A percentile compares a stretch with the other conserved stretches of the same genome.
Conservation (phyloP, 2,329 filamentous ascomycete genomes). For the Aspergillus ochraceoroseus region DNA sequence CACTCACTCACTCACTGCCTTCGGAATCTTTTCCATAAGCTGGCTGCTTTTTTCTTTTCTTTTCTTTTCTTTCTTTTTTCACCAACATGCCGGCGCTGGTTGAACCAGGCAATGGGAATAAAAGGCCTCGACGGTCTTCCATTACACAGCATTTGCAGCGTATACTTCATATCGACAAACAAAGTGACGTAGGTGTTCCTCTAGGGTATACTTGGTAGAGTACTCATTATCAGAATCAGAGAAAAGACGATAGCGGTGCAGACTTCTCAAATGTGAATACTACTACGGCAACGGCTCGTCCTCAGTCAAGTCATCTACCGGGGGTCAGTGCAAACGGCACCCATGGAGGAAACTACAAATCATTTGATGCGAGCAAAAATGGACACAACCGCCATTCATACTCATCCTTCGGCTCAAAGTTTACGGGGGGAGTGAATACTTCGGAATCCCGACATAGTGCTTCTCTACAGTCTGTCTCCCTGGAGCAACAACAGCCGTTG, state of each 20-base stretch:
- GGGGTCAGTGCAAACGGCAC: neutral
- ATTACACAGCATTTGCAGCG: slow-evolving; percentile 24
- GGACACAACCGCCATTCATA: slow-evolving; percentile 1
- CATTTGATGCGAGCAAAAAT: slow-evolving; percentile 1
- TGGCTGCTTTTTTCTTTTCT: too few species aligned
- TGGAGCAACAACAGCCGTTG: slow-evolving; percentile 4
- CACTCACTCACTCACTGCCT: too few species aligned
- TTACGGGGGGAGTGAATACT: slow-evolving; percentile 1
- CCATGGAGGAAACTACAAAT: neutral
- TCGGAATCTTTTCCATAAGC: neutral
- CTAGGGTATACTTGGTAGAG: neutral
- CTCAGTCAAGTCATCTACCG: neutral
- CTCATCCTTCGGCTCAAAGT: slow-evolving; percentile 2
- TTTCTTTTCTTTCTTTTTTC: neutral
- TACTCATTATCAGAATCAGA: slow-evolving; percentile 9
- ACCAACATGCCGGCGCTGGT: slow-evolving; percentile 12
- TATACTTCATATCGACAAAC: slow-evolving; percentile 19
- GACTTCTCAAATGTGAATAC: slow-evolving; percentile 1
- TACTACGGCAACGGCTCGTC: neutral
- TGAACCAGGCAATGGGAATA: slow-evolving; percentile 8
- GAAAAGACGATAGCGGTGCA: neutral
- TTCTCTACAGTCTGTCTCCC: slow-evolving; percentile 3
- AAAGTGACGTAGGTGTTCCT: slow-evolving; percentile 17
- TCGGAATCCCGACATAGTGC: slow-evolving; percentile 5
- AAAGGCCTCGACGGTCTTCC: slow-evolving; percentile 20